A percentile compares a stretch with the other conserved stretches of the same genome.
Evolutionary conservation across 352 stramenopile species (phyloP).

Genomic region (Phytopythium mirpurense): DNA sequence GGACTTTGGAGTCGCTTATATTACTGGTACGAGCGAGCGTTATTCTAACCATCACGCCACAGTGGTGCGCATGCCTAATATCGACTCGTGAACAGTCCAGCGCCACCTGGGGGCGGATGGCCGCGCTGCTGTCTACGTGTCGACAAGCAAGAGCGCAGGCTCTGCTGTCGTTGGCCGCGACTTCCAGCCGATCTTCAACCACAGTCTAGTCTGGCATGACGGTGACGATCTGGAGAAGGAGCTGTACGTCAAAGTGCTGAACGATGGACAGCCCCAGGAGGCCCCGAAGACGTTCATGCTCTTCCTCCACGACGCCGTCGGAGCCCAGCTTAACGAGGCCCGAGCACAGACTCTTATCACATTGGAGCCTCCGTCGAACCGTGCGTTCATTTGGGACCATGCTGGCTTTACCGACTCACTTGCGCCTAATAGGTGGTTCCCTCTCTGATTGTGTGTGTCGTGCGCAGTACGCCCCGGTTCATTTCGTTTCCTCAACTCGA

Average conservation of each 20-base stretch:
- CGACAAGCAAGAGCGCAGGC: conserved; percentile 29
- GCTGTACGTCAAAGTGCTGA: conserved; percentile 57
- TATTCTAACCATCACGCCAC: too few species aligned
- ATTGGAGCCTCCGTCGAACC: conserved; percentile 44
- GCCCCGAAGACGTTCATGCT: conserved; percentile 43
- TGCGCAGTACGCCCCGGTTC: conserved; percentile 37
- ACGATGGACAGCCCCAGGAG: conserved; percentile 53
- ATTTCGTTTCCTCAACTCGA: conserved; percentile 42
- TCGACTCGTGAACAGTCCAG: conserved; percentile 25
- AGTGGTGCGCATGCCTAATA: neutral
- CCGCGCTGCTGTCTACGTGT: conserved; percentile 59
- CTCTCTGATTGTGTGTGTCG: neutral
- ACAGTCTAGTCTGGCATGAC: conserved; percentile 74
- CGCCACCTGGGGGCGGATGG: conserved; percentile 58
- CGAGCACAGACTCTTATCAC: conserved; percentile 40
- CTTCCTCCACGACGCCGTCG: conserved; percentile 49
- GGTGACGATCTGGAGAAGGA: conserved; percentile 62
- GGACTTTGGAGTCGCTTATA: conserved; percentile 61
- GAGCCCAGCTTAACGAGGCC: conserved; percentile 45
- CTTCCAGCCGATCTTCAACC: conserved; percentile 55
- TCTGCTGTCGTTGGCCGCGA: conserved; percentile 48
- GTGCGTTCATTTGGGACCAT: conserved; percentile 18
- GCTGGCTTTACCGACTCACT: too few species aligned
- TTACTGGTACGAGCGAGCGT: conserved; percentile 44
- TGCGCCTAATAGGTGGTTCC: neutral